phyloP scores from a whole-genome alignment of 1,284 basidiomycete species.

The Melampsora larici-populina region DNA sequence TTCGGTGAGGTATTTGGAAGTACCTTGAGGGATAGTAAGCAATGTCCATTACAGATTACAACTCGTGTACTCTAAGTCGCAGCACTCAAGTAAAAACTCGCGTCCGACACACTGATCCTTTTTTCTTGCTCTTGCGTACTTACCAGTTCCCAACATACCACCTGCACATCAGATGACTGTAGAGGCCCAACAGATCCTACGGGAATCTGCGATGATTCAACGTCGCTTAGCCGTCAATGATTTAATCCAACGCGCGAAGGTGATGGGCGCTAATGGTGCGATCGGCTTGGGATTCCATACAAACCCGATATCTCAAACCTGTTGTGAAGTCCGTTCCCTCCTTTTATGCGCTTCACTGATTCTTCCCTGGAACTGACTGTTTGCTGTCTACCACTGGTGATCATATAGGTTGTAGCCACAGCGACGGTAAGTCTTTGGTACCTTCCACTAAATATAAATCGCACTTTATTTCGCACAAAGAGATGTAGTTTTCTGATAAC shows the following conservation, averaged over 20 bases:
- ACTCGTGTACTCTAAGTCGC: too few species aligned
- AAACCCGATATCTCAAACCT: conserved; percentile 1
- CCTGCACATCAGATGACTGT: not conserved
- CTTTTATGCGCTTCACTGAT: too few species aligned
- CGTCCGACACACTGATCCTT: too few species aligned
- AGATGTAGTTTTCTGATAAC: too few species aligned
- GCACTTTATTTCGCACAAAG: too few species aligned
- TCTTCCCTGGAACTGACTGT: too few species aligned
- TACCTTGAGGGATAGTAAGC: not conserved
- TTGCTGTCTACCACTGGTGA: too few species aligned
- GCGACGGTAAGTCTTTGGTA: not conserved
- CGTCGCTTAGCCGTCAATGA: not conserved
- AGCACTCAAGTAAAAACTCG: too few species aligned
- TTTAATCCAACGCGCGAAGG: not conserved
- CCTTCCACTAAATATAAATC: not conserved
- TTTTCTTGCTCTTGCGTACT: too few species aligned
- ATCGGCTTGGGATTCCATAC: not conserved
- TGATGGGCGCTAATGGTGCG: not conserved
- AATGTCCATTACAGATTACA: not conserved
- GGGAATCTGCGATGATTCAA: not conserved
- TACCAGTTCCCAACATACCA: not conserved
- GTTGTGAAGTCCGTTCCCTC: not conserved
- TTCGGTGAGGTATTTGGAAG: not conserved
- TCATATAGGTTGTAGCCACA: not conserved
- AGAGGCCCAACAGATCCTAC: conserved; percentile 6